phyloP scores from a whole-genome alignment of 192 early-diverging fungal species.

The Cladochytrium replicatum region DNA sequence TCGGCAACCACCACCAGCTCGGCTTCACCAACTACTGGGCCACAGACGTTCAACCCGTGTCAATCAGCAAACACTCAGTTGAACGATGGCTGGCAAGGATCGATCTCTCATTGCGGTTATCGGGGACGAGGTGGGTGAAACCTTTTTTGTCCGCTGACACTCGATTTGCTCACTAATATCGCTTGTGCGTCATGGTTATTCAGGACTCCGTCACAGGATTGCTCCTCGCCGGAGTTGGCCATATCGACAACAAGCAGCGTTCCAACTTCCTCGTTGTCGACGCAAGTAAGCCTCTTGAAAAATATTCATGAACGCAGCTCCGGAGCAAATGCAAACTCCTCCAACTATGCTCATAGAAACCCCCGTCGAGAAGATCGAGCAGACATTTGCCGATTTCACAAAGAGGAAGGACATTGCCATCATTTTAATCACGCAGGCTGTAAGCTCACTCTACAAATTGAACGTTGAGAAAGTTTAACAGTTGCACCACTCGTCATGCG shows the following conservation, averaged over 20 bases:
- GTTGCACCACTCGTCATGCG: too few species aligned
- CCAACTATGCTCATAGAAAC: conserved; percentile 33
- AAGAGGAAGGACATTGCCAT: conserved; percentile 94
- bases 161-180: neutral
- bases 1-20: too few species aligned
- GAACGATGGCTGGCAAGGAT: too few species aligned
- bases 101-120: conserved; percentile 41
- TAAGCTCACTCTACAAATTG: conserved; percentile 20
- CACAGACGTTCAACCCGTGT: too few species aligned
- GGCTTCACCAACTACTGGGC: too few species aligned
- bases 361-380: conserved; percentile 41
- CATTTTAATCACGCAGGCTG: conserved; percentile 94
- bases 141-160: neutral
- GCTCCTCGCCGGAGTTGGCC: conserved; percentile 93
- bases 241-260: conserved; percentile 84
- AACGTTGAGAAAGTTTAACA: conserved; percentile 8
- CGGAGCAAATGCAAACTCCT: neutral
- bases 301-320: neutral
- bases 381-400: conserved; percentile 74
- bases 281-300: conserved; percentile 58
- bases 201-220: conserved; percentile 79
- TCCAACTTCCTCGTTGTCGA: conserved; percentile 96
- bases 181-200: too few species aligned
- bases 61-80: too few species aligned
- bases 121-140: conserved; percentile 37